phyloP scores from a whole-genome alignment of 164 flowering plant genomes.

The Stephania japonica region DNA sequence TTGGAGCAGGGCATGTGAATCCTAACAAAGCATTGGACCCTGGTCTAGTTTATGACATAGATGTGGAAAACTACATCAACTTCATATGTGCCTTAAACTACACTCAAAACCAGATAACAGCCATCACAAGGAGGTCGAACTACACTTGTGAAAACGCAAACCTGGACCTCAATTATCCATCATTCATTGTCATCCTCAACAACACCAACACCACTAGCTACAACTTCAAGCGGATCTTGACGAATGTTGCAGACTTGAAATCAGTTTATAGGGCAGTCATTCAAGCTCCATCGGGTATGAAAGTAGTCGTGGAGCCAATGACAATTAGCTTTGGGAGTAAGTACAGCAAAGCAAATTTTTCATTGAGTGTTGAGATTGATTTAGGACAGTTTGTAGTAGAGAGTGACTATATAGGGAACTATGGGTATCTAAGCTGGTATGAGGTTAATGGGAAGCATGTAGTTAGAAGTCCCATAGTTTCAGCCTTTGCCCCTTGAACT shows the following conservation, averaged over 20 bases:
- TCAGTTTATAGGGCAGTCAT: slow-evolving; percentile 17
- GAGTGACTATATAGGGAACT: slow-evolving; percentile 21
- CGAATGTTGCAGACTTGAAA: slow-evolving; percentile 8
- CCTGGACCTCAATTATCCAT: slow-evolving; percentile 18
- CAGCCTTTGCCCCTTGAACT: slow-evolving; percentile 21
- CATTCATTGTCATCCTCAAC: slow-evolving; percentile 22
- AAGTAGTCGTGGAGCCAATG: slow-evolving; percentile 10
- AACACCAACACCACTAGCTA: slow-evolving; percentile 17
- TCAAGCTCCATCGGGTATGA: slow-evolving; percentile 14
- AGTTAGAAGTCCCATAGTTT: slow-evolving; percentile 30
- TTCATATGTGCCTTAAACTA: slow-evolving; percentile 17
- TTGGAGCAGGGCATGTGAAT: slow-evolving; percentile 21
- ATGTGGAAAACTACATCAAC: slow-evolving; percentile 18
- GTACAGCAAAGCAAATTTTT: slow-evolving; percentile 15
- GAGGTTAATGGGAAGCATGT: slow-evolving; percentile 30
- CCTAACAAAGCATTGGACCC: slow-evolving; percentile 25
- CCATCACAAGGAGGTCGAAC: slow-evolving; percentile 10
- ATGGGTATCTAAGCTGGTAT: slow-evolving; percentile 28
- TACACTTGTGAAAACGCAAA: slow-evolving; percentile 4
- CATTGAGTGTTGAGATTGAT: slow-evolving; percentile 11
- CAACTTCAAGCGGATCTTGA: slow-evolving; percentile 19
- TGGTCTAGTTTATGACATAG: slow-evolving; percentile 18
- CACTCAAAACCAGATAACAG: slow-evolving; percentile 10
- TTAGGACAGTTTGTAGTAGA: slow-evolving; percentile 10
- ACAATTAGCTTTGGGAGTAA: slow-evolving; percentile 8